A percentile compares a stretch with the other conserved stretches of the same genome.
Conservation (phyloP, 805 yeast genomes). For the Ogataea corticis region DNA sequence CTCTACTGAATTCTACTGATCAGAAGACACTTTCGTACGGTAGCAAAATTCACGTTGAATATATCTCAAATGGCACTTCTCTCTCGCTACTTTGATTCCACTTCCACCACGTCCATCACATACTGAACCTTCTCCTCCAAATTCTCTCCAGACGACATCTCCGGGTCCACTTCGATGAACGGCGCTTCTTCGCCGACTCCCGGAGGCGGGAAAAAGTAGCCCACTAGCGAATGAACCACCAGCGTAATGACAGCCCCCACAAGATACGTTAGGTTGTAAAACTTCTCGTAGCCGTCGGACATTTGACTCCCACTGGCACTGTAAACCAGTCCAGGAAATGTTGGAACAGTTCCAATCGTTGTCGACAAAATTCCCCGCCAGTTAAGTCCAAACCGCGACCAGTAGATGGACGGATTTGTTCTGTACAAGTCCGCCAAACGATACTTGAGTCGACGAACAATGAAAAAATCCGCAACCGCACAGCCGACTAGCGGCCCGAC, state of each 20-base stretch:
- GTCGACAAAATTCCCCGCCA: constrained; percentile 20
- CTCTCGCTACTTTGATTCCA: constrained; percentile 1
- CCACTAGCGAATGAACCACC: constrained; percentile 8
- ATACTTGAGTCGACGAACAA: constrained; percentile 35
- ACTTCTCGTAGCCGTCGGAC: constrained; percentile 13
- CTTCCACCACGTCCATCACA: constrained; percentile 7
- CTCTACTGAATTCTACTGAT: too few relatives aligned
- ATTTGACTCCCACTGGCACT: constrained; percentile 15
- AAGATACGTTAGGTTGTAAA: constrained; percentile 17
- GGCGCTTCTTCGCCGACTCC: constrained; percentile 13
- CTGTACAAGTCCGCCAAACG: constrained; percentile 26
- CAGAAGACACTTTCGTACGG: too few relatives aligned
- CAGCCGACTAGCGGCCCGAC: constrained; percentile 26
- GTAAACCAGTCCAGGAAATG: constrained; percentile 21
- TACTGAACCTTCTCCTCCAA: constrained; percentile 6
- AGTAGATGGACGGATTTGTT: constrained; percentile 16
- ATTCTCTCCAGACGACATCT: too few relatives aligned
- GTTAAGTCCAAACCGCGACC: constrained; percentile 20
- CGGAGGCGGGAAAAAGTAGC: constrained; percentile 14
- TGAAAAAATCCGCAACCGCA: constrained; percentile 25
- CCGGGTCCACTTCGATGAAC: constrained; percentile 5
- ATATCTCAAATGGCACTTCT: too few relatives aligned
- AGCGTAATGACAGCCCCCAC: constrained; percentile 14
- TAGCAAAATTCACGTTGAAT: too few relatives aligned
- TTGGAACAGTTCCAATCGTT: constrained; percentile 17